Percentiles rank a stretch among this genome's conserved stretches.
Evolutionary conservation across 371 early-diverging fungal genomes (phyloP).

Genomic region (Mortierella sp.): DNA sequence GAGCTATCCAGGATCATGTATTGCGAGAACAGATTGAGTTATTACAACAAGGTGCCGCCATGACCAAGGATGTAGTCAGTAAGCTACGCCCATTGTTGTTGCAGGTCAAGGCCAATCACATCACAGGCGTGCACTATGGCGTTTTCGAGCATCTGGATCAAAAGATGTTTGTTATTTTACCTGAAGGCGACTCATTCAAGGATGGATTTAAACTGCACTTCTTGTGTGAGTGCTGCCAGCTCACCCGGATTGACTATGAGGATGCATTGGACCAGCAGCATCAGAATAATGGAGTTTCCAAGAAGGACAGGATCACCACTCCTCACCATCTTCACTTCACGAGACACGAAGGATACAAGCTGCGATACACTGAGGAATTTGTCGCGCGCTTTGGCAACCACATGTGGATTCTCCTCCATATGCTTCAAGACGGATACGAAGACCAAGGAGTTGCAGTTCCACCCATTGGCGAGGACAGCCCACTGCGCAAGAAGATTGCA

Average conservation of each 20-base stretch:
- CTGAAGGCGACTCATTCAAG: conserved; percentile 9
- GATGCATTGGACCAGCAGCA: background rate
- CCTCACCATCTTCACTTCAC: conserved; percentile 27
- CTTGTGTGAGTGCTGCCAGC: conserved; percentile 30
- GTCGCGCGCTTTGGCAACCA: conserved; percentile 20
- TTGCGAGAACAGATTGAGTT: conserved; percentile 13
- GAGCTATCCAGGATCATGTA: conserved; percentile 4
- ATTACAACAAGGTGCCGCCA: conserved; percentile 6
- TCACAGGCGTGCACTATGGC: conserved; percentile 19
- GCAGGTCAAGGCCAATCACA: conserved; percentile 12
- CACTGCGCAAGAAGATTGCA: conserved; percentile 1
- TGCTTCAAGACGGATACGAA: conserved; percentile 15
- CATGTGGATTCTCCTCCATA: conserved; percentile 17
- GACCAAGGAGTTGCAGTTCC: conserved; percentile 21
- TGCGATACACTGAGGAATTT: conserved; percentile 17
- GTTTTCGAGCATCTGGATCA: conserved; percentile 19
- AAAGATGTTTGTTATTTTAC: conserved; percentile 22
- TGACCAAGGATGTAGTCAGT: conserved; percentile 11
- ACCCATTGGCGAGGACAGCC: background rate
- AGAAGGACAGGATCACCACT: background rate
- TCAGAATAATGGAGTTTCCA: background rate
- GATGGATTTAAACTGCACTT: conserved; percentile 24
- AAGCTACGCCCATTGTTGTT: conserved; percentile 12
- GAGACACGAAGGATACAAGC: conserved; percentile 26
- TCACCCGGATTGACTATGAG: conserved; percentile 6